These are phyloP conservation scores for Lepraria neglecta DNA, from an alignment of 495 filamentous ascomycete species.

Conservation along the genomic window DNA sequence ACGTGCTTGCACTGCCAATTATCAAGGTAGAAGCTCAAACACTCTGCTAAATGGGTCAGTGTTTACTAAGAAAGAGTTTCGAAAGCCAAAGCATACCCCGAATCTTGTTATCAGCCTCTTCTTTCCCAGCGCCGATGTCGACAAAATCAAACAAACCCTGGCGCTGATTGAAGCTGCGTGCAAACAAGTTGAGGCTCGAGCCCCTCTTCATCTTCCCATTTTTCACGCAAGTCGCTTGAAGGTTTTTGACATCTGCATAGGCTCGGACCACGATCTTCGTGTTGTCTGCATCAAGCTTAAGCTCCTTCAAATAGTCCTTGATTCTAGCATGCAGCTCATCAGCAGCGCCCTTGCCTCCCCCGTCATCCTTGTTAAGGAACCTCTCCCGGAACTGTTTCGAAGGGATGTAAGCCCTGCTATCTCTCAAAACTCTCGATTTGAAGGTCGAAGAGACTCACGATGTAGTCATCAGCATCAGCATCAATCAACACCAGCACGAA, in stretches of 20 bases:
- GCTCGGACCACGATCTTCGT: slow-evolving; percentile 36
- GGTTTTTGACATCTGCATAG: slow-evolving; percentile 36
- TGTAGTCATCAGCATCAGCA: slow-evolving; percentile 36
- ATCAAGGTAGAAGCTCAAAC: slow-evolving; percentile 40
- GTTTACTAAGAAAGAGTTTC: neutral
- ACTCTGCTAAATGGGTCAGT: slow-evolving; percentile 25
- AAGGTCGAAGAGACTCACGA: slow-evolving; percentile 22
- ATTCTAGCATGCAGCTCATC: slow-evolving; percentile 33
- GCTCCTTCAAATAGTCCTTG: slow-evolving; percentile 31
- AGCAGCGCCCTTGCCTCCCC: slow-evolving; percentile 36
- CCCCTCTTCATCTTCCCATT: slow-evolving; percentile 25
- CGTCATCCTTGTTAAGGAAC: slow-evolving; percentile 31
- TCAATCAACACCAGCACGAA: slow-evolving; percentile 37
- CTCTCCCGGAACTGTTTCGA: slow-evolving; percentile 35
- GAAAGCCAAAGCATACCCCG: slow-evolving; percentile 29
- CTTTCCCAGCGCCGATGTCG: slow-evolving; percentile 44
- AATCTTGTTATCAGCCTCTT: slow-evolving; percentile 45
- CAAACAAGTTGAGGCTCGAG: slow-evolving; percentile 29
- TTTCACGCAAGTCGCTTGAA: slow-evolving; percentile 32
- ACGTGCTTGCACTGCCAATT: slow-evolving; percentile 48
- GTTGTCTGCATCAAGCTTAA: slow-evolving; percentile 29
- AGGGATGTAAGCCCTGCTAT: no score
- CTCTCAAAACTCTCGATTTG: neutral
- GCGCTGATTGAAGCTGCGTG: slow-evolving; percentile 42
- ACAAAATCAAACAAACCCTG: slow-evolving; percentile 45